These are phyloP conservation scores for Phialophora chinensis DNA, from an alignment of 2,329 filamentous ascomycete species.

Conservation along the genomic window DNA sequence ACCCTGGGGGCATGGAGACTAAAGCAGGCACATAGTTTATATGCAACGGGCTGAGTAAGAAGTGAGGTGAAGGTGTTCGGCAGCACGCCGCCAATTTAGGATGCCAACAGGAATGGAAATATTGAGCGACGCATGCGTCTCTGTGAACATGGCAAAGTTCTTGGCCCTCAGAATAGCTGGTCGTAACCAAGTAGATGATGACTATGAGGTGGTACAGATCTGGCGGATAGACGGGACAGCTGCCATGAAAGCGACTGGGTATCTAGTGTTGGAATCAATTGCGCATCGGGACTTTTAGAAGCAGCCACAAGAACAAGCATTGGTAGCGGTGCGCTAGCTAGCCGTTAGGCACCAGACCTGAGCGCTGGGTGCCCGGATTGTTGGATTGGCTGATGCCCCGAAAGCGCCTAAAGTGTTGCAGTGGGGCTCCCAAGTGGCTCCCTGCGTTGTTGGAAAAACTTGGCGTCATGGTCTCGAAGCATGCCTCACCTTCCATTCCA, in stretches of 20 bases:
- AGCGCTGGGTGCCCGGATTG: not conserved
- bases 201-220: not conserved
- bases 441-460: not conserved
- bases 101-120: not conserved
- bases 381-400: conserved; percentile 1
- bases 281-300: not conserved
- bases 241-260: not conserved
- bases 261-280: not conserved
- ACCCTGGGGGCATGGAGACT: not conserved
- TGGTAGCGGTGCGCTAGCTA: not conserved
- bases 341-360: not conserved
- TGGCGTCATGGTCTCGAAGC: not conserved
- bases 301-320: conserved; percentile 15
- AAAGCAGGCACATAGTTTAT: conserved; percentile 1
- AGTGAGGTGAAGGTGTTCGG: not conserved
- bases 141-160: not conserved
- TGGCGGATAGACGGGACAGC: not conserved
- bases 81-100: conserved; percentile 1
- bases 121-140: not conserved
- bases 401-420: not conserved
- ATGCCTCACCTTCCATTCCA: not conserved
- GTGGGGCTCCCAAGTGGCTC: not conserved
- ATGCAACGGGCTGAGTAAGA: conserved; percentile 12
- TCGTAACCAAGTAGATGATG: not conserved
- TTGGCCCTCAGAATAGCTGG: not conserved